Base-by-base conservation (phyloP, 1,284 basidiomycete genomes). In the Melampsora larici-populina region DNA sequence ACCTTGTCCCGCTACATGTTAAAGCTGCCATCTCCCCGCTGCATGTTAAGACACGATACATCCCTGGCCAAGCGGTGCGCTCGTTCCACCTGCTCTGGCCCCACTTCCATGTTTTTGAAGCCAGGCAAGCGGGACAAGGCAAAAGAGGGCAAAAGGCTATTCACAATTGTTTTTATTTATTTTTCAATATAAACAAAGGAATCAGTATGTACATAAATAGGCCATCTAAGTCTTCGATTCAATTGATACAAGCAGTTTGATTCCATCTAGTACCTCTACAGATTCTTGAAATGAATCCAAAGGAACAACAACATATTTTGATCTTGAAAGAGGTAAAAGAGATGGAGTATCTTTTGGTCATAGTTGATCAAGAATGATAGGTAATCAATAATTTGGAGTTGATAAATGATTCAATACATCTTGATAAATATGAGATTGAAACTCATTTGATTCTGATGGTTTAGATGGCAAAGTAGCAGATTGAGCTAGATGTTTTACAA, bases 181-280 rank as follows among this genome's bases (percentile, higher is more conserved):
- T n/a, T n/a, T n/a, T n/a, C n/a, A n/a, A n/a, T n/a, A n/a, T n/a
- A n/a, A n/a, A n/a, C n/a, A n/a, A n/a, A n/a, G n/a, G n/a, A n/a
- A n/a, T n/a, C n/a, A n/a, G n/a, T n/a, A n/a, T n/a, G n/a, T n/a
- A n/a, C n/a, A n/a, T n/a, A n/a, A n/a, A n/a, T n/a, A n/a, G n/a
- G n/a, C n/a, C n/a, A n/a, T n/a, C n/a, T n/a, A n/a, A n/a, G n/a
- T 84, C 83, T 55, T 83, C 82, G 18, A 84, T 81, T 26, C 85
- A 80, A 75, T 82, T 81, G 75, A 84, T 80, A n/a, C 83, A 84
- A 7, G 76, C 66, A 4, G 78, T 60, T 13, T 83, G 80, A 76
- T 85, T 82, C 85, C 85, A 85, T 79, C 83, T 84, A 67, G 80
- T 80, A 5, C 85, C 85, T 48, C 85, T 79, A 24, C 84, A 81